Base-by-base conservation (phyloP, 2,329 filamentous ascomycete species). In the Onygenales sp. region DNA sequence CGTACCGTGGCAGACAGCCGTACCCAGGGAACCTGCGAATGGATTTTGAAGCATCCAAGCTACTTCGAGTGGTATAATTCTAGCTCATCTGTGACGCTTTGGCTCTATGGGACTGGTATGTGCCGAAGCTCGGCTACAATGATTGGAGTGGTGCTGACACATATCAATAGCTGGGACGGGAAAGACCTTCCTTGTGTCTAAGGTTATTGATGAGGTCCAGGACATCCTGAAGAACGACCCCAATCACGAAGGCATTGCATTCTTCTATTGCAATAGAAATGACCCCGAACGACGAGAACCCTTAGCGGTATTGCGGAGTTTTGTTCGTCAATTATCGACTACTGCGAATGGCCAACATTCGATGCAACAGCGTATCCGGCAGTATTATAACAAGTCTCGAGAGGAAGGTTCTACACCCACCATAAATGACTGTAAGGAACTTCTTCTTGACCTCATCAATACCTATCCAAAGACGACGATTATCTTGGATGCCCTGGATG, bases 401-500 rank as follows among this genome's bases (percentile, higher is more conserved):
- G 11, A 34, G 33, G 11, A 1, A 34, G 43, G 27, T 14, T 46
- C 43, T 6, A n/a, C 1, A 6, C 43, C 27, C 32, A 57, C 48
- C 32, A 42, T 59, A 10, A 51, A 50, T 2, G 46, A 57, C 34
- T 58, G 61, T 56, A 50, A 54, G 49, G 39, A 61, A 8, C 53
- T 58, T 13, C 52, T 70, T 5, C 46, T 62, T 0, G 50, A 58
- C 6, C 62, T 62, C 1, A 43, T 66, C 7, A 59, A 67, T 17
- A 40, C 61, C 11, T 70, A 69, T 32, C 54, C 58, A 1, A 58
- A 57, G 11, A 66, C 65, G 3, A 70, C 62, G 1, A 54, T 71
- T 3, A 55, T 71, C 1, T 52, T 72, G 3, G 69, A 71, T 51
- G 69, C 67, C 27, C 49, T 71, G 42, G 69, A 71, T 49, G 69